Percentiles rank a stretch among this genome's conserved stretches.
phyloP scores from a whole-genome alignment of 1,284 basidiomycete species.

The Gomphus bonarii region DNA sequence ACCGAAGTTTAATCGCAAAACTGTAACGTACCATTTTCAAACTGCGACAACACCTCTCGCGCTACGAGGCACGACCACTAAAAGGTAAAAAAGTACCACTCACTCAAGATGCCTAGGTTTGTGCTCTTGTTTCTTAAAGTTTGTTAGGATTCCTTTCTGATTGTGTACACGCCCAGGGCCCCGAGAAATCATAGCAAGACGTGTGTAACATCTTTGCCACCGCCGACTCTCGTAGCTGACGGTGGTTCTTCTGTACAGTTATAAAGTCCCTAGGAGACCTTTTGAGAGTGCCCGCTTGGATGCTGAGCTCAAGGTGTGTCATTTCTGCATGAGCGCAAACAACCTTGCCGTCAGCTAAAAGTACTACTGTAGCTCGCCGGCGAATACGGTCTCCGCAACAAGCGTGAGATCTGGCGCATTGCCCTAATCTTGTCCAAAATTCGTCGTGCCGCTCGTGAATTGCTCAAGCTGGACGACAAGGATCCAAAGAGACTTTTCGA shows the following conservation, averaged over 20 bases:
- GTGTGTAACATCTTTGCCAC: constrained; percentile 43
- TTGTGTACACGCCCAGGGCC: constrained; percentile 42
- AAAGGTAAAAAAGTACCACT: constrained; percentile 11
- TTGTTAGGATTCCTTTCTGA: constrained; percentile 26
- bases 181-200: constrained; percentile 85
- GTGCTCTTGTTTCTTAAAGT: constrained; percentile 10
- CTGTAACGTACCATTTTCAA: constrained; percentile 14
- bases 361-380: constrained; percentile 75
- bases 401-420: constrained; percentile 99
- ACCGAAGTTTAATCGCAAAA: constrained; percentile 9
- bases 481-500: constrained; percentile 99
- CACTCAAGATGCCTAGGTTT: constrained; percentile 68
- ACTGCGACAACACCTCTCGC: constrained; percentile 6
- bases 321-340: neutral
- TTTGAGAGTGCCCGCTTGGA: constrained; percentile 98
- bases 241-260: constrained; percentile 50
- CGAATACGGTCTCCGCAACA: constrained; percentile 99
- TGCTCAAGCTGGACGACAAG: constrained; percentile 99
- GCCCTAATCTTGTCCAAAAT: constrained; percentile 98
- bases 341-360: neutral
- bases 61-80: constrained; percentile 35
- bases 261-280: constrained; percentile 97
- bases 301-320: constrained; percentile 89
- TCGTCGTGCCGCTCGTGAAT: constrained; percentile 99
- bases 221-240: constrained; percentile 44